phyloP scores from a whole-genome alignment of 202 grass and related monocot species.

The Dendrocalamus latiflorus region DNA sequence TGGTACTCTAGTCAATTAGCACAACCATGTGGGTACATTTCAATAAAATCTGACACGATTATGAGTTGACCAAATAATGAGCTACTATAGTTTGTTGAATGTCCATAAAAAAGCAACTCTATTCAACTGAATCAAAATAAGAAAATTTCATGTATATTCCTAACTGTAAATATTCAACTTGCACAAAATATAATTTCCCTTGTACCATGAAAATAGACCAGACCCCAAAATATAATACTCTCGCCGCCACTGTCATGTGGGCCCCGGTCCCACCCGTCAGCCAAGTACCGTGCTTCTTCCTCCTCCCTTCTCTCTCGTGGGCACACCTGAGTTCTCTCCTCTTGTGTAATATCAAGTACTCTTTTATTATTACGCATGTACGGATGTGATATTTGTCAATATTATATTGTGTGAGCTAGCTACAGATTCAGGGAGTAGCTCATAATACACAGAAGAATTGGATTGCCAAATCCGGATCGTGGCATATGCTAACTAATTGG shows the following conservation, averaged over 20 bases:
- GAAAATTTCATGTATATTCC: background rate
- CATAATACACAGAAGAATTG: too few species aligned
- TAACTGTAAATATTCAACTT: background rate
- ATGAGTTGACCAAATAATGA: slow-evolving; percentile 10
- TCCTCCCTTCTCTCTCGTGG: too few species aligned
- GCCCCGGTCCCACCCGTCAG: too few species aligned
- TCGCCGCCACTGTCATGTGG: too few species aligned
- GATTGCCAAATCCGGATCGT: too few species aligned
- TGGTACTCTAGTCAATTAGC: background rate
- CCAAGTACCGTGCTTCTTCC: too few species aligned
- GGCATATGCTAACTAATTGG: background rate
- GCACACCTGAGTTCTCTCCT: too few species aligned
- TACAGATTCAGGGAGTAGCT: too few species aligned
- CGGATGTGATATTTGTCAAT: too few species aligned
- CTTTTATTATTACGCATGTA: too few species aligned
- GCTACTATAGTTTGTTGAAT: background rate
- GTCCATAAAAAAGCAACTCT: background rate
- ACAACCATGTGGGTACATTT: background rate
- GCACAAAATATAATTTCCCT: background rate
- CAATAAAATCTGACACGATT: background rate
- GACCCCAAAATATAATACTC: background rate
- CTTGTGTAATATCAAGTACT: too few species aligned
- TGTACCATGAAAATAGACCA: background rate
- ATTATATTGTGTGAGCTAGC: too few species aligned
- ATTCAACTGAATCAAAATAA: background rate